Evolutionary conservation across 208 protist species (phyloP).

Genomic region (Acanthamoeba sp.): DNA sequence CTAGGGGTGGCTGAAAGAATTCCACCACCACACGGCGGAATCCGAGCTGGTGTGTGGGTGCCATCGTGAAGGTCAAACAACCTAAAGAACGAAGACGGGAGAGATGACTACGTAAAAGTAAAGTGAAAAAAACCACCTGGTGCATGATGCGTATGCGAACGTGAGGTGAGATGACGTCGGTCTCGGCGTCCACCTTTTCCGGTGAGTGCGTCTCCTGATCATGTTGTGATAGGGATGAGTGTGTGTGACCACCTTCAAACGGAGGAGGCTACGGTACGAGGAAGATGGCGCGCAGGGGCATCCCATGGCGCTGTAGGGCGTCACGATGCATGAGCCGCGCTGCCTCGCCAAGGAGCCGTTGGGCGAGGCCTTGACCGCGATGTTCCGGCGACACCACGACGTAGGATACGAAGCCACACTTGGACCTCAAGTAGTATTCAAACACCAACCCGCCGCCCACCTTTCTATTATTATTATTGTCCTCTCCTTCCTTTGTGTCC

Average conservation of each 20-base stretch:
- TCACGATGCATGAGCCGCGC: neutral
- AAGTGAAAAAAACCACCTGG: neutral
- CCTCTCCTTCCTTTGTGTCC: neutral
- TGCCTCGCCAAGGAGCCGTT: neutral
- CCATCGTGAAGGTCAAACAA: neutral
- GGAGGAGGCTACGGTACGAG: neutral
- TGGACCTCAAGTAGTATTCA: neutral
- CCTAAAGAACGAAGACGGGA: neutral
- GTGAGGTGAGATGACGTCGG: slow-evolving; percentile 26
- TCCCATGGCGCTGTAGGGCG: neutral
- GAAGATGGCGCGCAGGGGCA: slow-evolving; percentile 7
- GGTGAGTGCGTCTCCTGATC: slow-evolving; percentile 38
- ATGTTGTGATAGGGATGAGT: too few relatives aligned
- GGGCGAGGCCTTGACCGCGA: neutral
- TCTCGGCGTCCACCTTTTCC: slow-evolving; percentile 5
- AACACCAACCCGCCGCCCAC: neutral
- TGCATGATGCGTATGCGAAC: slow-evolving; percentile 30
- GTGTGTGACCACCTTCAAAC: too few relatives aligned
- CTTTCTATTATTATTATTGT: neutral
- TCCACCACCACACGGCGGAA: slow-evolving; percentile 10
- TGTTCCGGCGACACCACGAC: neutral
- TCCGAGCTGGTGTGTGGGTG: neutral
- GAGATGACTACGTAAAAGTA: neutral
- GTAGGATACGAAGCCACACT: slow-evolving; percentile 30
- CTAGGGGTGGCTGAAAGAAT: slow-evolving; percentile 13